These are phyloP conservation scores for Vachellia collinsii DNA, from an alignment of 306 rosid species.

Conservation along the genomic window DNA sequence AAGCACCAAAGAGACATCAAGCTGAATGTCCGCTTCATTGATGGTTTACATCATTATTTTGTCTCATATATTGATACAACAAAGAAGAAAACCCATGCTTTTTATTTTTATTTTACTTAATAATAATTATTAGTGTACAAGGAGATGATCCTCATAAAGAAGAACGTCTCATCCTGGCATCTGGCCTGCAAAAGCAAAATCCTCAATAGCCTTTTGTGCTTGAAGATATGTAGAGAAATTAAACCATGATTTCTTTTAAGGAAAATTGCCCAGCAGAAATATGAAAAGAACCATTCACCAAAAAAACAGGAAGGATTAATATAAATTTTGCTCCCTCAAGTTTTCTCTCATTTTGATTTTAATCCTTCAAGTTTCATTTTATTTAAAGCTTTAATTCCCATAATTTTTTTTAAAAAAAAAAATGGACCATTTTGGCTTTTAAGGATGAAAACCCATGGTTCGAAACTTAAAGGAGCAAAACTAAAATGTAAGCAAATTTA, in stretches of 20 bases:
- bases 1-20: conserved; percentile 1
- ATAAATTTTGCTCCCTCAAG: no score
- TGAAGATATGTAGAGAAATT: neutral
- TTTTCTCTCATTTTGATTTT: no score
- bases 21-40: conserved; percentile 6
- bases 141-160: conserved; percentile 45
- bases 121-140: conserved; percentile 5
- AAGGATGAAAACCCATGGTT: no score
- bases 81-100: neutral
- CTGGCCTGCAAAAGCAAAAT: conserved; percentile 65
- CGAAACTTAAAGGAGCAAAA: no score
- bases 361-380: no score
- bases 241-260: neutral
- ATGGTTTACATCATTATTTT: conserved; percentile 10
- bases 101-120: neutral
- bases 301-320: neutral
- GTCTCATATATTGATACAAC: neutral
- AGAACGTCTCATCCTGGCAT: conserved; percentile 48
- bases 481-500: no score
- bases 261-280: neutral
- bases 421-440: no score
- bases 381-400: no score
- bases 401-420: no score
- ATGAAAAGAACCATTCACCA: neutral
- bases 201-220: neutral